Evolutionary conservation across 805 yeast species (phyloP).

Genomic region (Nakazawaea wickerhamii): DNA sequence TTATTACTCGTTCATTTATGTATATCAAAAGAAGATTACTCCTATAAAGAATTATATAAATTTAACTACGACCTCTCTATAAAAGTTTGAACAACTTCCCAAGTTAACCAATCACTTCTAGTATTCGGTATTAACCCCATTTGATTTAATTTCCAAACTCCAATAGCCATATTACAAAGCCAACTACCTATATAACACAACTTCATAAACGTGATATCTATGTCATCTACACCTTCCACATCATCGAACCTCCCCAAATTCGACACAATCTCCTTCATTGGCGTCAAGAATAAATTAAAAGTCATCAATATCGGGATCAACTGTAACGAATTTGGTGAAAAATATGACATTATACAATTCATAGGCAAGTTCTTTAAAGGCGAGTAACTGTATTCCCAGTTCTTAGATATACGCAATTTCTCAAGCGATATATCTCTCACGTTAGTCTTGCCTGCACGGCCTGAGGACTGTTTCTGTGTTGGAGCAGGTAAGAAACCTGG

Average conservation of each 20-base stretch:
- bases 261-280: slow-evolving; percentile 63
- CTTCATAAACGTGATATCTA: slow-evolving; percentile 23
- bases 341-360: slow-evolving; percentile 85
- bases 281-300: slow-evolving; percentile 71
- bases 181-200: slow-evolving; percentile 30
- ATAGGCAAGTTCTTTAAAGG: slow-evolving; percentile 86
- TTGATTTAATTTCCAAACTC: slow-evolving; percentile 74
- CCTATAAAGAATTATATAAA: not conserved
- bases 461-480: not conserved
- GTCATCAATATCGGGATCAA: slow-evolving; percentile 90
- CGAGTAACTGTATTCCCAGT: slow-evolving; percentile 79
- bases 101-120: slow-evolving; percentile 86
- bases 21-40: not conserved
- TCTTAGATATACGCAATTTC: slow-evolving; percentile 50
- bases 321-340: slow-evolving; percentile 88
- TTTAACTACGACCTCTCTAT: slow-evolving; percentile 15
- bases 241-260: slow-evolving; percentile 49
- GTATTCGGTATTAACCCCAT: slow-evolving; percentile 92
- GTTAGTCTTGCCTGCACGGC: not conserved
- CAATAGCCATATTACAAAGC: slow-evolving; percentile 59
- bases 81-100: slow-evolving; percentile 49
- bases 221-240: slow-evolving; percentile 5
- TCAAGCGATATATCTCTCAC: slow-evolving; percentile 21
- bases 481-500: not conserved
- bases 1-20: not conserved